Base-by-base conservation (phyloP, 192 early-diverging fungal species). In the Gonapodya prolifera region DNA sequence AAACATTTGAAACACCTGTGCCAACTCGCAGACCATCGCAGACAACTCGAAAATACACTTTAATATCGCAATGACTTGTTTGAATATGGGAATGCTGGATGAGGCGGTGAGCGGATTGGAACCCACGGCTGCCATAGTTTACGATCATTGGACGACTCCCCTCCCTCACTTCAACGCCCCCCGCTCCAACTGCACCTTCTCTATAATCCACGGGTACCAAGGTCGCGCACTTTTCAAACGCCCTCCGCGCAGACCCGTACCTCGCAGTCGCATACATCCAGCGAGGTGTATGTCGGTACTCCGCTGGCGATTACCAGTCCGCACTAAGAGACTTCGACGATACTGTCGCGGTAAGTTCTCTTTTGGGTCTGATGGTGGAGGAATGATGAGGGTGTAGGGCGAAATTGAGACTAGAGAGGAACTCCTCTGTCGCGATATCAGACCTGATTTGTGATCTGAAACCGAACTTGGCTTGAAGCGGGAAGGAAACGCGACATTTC, bases 1-100 rank as follows among this genome's bases (percentile, higher is more conserved):
- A 31, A 34, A 76, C 17, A 32, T 34, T 61, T 34, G 33, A 74
- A 35, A 84, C 31, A 78, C 34, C 32, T 69, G 35, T 35, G 30
- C 69, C 23, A 35, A 83, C 76, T 32, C 17, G 17, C 84, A 91
- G 90, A 82, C 82, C 33, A 90, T 99, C 77, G 95, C 96, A 35
- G 94, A 96, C 80, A 91, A 90, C 23, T 90, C 95, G 35, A 96
- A 95, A 83, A 96, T 98, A 71, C 94, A 96, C 82, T 99, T 98
- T 84, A 99, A 97, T 83, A 94, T 97, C 81, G 95, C 92, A 2
- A 89, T 95, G 77, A 87, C 92, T 45, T 89, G 89, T 73, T 86
- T 94, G 1, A 91, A 90, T 31, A 77, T 93, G 36, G 89, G 88
- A 23, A 87, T 95, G 76, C 85, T 91, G 81, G 85, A 91, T 30